Percentiles rank a stretch among this genome's conserved stretches.
These are phyloP conservation scores for Lactarius trivialis DNA, from an alignment of 768 basidiomycete genomes.

Conservation along the genomic window DNA sequence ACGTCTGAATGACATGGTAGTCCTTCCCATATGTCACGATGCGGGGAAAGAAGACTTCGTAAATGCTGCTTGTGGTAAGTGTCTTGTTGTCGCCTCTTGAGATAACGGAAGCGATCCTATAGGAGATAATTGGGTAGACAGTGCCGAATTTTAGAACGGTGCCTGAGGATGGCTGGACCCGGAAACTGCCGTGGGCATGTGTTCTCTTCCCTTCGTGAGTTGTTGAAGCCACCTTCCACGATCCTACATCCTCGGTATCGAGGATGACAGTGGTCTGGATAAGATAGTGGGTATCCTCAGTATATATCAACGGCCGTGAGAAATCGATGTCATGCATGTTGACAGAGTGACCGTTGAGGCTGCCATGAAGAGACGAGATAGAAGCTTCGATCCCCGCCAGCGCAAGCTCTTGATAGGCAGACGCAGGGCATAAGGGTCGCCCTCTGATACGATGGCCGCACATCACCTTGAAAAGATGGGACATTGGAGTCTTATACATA, in stretches of 20 bases:
- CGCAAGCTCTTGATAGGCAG: conserved; percentile 55
- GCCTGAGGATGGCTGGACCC: conserved; percentile 30
- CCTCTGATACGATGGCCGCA: conserved; percentile 48
- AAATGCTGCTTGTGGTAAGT: conserved; percentile 50
- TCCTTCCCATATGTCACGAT: conserved; percentile 55
- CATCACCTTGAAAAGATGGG: conserved; percentile 39
- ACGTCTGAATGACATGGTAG: conserved; percentile 51
- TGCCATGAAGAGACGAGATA: conserved; percentile 28
- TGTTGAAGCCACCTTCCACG: conserved; percentile 44
- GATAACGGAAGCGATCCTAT: conserved; percentile 29
- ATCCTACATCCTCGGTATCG: conserved; percentile 32
- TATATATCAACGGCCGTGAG: conserved; percentile 48
- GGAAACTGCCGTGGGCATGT: conserved; percentile 38
- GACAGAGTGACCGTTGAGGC: conserved; percentile 31
- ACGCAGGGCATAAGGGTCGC: conserved; percentile 54
- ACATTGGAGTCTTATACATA: conserved; percentile 49
- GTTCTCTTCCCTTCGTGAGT: conserved; percentile 31
- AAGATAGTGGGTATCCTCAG: conserved; percentile 27
- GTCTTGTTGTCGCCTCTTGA: conserved; percentile 34
- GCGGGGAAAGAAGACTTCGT: conserved; percentile 62
- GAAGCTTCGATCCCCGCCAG: conserved; percentile 40
- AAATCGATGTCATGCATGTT: conserved; percentile 42
- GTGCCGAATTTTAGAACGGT: conserved; percentile 35
- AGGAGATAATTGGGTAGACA: conserved; percentile 32
- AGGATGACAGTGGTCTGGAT: conserved; percentile 39